Evolutionary conservation across 306 rosid genomes (phyloP).

Genomic region (Trifolium subterraneum): DNA sequence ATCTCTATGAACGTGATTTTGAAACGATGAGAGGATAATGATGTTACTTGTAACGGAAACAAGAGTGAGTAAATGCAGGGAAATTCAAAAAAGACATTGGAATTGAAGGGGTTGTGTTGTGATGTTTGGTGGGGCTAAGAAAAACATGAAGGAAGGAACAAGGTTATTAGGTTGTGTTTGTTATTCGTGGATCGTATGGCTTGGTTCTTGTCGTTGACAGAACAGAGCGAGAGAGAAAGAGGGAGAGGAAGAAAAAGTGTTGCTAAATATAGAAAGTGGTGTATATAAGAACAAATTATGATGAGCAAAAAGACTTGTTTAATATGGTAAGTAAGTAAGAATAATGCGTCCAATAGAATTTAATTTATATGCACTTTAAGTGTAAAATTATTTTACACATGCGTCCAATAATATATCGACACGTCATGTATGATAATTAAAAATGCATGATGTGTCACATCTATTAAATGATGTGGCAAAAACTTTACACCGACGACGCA

Average conservation of each 20-base stretch:
- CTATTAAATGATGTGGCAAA: too few species aligned
- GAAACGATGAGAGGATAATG: slow-evolving; percentile 39
- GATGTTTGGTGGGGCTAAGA: background rate
- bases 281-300: background rate
- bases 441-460: too few species aligned
- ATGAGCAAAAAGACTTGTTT: too few species aligned
- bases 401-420: too few species aligned
- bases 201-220: background rate
- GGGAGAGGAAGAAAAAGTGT: background rate
- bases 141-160: background rate
- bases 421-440: too few species aligned
- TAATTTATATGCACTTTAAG: too few species aligned
- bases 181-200: background rate
- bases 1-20: slow-evolving; percentile 50
- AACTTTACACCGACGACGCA: too few species aligned
- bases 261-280: background rate
- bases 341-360: too few species aligned
- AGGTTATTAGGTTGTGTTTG: background rate
- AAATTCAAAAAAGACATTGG: background rate
- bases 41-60: slow-evolving; percentile 58
- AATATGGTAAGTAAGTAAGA: too few species aligned
- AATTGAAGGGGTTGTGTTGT: background rate
- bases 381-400: too few species aligned
- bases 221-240: background rate
- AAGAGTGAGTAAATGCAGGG: slow-evolving; percentile 43